These are phyloP conservation scores for Calonectria ilicicola DNA, from an alignment of 2,329 filamentous ascomycete genomes.

Conservation along the genomic window DNA sequence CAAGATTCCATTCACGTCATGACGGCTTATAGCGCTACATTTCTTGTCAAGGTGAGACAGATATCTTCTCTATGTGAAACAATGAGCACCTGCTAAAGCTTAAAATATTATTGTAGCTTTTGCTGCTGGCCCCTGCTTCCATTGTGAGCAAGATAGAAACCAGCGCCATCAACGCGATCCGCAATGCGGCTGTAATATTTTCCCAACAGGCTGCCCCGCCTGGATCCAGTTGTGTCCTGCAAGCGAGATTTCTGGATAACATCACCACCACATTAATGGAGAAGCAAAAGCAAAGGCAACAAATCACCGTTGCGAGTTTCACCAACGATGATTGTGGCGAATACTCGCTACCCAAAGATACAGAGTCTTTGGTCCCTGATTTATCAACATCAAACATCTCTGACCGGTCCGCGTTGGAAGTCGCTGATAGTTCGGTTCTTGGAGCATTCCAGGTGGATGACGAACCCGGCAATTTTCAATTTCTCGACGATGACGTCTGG, in stretches of 20 bases:
- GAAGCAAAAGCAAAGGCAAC: not conserved
- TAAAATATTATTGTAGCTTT: not conserved
- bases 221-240: slow-evolving; percentile 45
- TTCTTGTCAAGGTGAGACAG: slow-evolving; percentile 49
- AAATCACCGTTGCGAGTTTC: not conserved
- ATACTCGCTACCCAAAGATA: not conserved
- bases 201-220: slow-evolving; percentile 43
- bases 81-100: not conserved
- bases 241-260: slow-evolving; percentile 46
- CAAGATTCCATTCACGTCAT: slow-evolving; percentile 57
- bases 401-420: not conserved
- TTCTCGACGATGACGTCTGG: slow-evolving; percentile 43
- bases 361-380: not conserved
- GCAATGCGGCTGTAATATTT: slow-evolving; percentile 37
- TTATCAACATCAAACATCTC: not conserved
- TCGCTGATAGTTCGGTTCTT: not conserved
- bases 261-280: slow-evolving; percentile 22
- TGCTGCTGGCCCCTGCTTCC: slow-evolving; percentile 3
- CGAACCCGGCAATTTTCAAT: slow-evolving; percentile 10
- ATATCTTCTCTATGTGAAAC: not conserved
- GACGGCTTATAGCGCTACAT: slow-evolving; percentile 55
- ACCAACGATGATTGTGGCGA: not conserved
- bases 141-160: slow-evolving; percentile 15
- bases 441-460: not conserved
- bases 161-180: slow-evolving; percentile 29